These are phyloP conservation scores for Mytilinidion resinicola DNA, from an alignment of 495 filamentous ascomycete species.

Conservation along the genomic window DNA sequence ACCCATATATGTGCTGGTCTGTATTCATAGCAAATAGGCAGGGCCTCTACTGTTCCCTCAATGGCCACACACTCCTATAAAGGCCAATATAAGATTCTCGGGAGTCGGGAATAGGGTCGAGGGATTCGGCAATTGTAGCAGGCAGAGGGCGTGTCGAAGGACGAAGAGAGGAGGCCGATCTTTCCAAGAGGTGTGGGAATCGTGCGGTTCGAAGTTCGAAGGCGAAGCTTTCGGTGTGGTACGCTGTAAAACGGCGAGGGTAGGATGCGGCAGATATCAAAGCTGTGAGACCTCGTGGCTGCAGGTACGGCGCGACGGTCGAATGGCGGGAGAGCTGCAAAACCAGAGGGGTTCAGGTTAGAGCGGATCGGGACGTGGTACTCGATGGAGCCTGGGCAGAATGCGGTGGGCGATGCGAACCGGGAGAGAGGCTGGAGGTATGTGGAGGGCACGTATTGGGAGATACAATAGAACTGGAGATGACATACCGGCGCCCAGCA, in stretches of 20 bases:
- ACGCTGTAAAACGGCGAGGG: conserved; percentile 19
- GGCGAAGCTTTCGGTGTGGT: conserved; percentile 16
- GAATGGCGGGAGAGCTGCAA: conserved; percentile 5
- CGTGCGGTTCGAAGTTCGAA: conserved; percentile 2
- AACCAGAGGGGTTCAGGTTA: neutral
- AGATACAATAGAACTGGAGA: neutral
- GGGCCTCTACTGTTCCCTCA: conserved; percentile 10
- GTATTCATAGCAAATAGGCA: conserved; percentile 30
- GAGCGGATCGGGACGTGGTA: neutral
- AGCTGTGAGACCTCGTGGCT: conserved; percentile 26
- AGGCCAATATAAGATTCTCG: neutral
- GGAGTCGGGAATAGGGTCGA: neutral
- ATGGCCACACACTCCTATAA: conserved; percentile 14
- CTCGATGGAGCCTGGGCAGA: neutral
- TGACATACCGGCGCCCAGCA: conserved; percentile 10
- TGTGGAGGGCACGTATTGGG: too few species aligned
- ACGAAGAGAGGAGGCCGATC: conserved; percentile 5
- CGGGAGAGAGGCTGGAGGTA: too few species aligned
- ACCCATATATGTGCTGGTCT: conserved; percentile 34
- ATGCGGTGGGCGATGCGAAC: neutral
- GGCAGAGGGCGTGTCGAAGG: conserved; percentile 7
- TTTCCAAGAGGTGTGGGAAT: conserved; percentile 1
- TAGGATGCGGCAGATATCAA: conserved; percentile 12
- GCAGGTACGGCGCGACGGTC: conserved; percentile 24
- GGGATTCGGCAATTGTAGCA: neutral